These are phyloP conservation scores for Tolypocladium sp. DNA, from an alignment of 2,329 filamentous ascomycete genomes.

Conservation along the genomic window DNA sequence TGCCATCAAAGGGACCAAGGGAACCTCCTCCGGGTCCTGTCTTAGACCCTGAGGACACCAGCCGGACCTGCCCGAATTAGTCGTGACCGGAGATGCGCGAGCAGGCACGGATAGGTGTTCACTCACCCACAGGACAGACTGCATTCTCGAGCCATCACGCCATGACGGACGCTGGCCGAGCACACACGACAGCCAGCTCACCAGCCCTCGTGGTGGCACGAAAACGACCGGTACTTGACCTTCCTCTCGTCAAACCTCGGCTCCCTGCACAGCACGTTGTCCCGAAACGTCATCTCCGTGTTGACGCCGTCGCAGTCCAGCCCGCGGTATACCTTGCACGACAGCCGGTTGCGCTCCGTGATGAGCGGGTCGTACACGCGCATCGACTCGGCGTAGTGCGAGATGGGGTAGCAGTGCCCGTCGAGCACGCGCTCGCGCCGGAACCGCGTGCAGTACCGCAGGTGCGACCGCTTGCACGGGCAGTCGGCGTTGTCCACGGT, in stretches of 20 bases:
- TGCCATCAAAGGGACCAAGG: background rate
- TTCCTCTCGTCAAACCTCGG: background rate
- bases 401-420: background rate
- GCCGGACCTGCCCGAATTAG: background rate
- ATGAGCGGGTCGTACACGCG: background rate
- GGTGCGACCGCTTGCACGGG: background rate
- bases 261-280: background rate
- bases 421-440: background rate
- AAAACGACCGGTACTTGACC: background rate
- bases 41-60: background rate
- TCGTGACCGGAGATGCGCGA: no score
- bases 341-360: background rate
- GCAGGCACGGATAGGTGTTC: background rate
- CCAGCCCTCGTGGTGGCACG: background rate
- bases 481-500: background rate
- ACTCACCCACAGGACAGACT: background rate
- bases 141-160: background rate
- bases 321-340: background rate
- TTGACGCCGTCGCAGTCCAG: background rate
- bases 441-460: background rate
- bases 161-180: background rate
- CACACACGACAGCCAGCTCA: background rate
- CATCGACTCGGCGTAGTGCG: background rate
- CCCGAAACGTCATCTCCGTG: background rate
- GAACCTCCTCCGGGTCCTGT: background rate